A percentile compares a stretch with the other conserved stretches of the same genome.
Evolutionary conservation across 2,329 filamentous ascomycete genomes (phyloP).

Genomic region (Penicillium sp.): DNA sequence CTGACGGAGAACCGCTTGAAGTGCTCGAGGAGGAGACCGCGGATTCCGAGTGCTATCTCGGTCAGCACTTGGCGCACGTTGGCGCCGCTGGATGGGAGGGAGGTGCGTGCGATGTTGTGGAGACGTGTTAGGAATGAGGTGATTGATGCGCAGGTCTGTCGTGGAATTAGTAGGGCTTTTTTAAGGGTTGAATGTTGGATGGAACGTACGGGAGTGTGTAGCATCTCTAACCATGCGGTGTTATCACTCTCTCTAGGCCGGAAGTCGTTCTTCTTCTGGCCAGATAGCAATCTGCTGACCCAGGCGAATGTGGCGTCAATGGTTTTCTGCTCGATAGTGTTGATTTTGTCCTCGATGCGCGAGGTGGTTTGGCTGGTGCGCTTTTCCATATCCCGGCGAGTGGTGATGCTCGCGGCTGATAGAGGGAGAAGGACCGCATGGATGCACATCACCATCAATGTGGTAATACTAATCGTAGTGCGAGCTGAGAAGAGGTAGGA

Average conservation of each 20-base stretch:
- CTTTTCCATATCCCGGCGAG: constrained; percentile 84
- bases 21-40: constrained; percentile 80
- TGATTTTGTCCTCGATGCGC: constrained; percentile 81
- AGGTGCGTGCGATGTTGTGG: constrained; percentile 59
- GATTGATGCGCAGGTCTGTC: constrained; percentile 70
- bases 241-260: constrained; percentile 74
- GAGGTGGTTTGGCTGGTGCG: constrained; percentile 70
- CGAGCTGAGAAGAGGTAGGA: constrained; percentile 76
- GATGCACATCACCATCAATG: constrained; percentile 90
- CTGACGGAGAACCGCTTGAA: constrained; percentile 94
- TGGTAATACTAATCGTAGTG: constrained; percentile 81
- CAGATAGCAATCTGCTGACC: constrained; percentile 67
- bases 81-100: constrained; percentile 62
- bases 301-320: constrained; percentile 73
- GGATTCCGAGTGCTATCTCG: constrained; percentile 77
- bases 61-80: constrained; percentile 80
- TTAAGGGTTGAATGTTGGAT: not conserved
- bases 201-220: constrained; percentile 66
- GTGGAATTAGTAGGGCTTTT: not conserved
- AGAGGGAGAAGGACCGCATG: constrained; percentile 86
- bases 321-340: constrained; percentile 65
- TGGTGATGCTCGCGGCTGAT: constrained; percentile 83
- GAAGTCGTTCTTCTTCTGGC: constrained; percentile 87
- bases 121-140: constrained; percentile 74
- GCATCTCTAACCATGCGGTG: constrained; percentile 60